A percentile compares a stretch with the other conserved stretches of the same genome.
Conservation (phyloP, 305 asterid species). For the Fraxinus sp. region DNA sequence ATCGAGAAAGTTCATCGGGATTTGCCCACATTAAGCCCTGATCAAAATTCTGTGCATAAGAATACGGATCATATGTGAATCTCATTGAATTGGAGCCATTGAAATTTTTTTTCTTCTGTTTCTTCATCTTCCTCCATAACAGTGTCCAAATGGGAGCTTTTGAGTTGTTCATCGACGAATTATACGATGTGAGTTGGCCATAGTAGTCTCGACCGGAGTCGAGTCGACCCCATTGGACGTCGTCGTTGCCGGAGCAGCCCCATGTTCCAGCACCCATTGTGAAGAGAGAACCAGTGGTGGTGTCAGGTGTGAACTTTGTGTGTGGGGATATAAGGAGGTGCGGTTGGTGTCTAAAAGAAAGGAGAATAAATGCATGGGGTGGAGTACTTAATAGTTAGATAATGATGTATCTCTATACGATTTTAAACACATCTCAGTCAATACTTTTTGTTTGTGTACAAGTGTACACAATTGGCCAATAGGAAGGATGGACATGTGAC, state of each 20-base stretch:
- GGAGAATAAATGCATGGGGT: slow-evolving; percentile 3
- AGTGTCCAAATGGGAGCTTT: slow-evolving; percentile 46
- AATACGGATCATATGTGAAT: slow-evolving; percentile 56
- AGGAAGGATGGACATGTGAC: background rate
- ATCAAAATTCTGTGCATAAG: slow-evolving; percentile 72
- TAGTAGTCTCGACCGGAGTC: slow-evolving; percentile 42
- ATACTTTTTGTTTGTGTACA: background rate
- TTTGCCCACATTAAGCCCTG: slow-evolving; percentile 44
- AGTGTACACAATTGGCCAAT: slow-evolving; percentile 26
- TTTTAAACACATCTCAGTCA: slow-evolving; percentile 10
- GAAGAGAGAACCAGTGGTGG: background rate
- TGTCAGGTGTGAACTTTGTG: slow-evolving; percentile 1
- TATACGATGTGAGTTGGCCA: slow-evolving; percentile 28
- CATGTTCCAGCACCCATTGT: slow-evolving; percentile 33
- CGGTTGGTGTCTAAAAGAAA: background rate
- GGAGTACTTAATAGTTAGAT: slow-evolving; percentile 4
- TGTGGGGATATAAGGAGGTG: slow-evolving; percentile 2
- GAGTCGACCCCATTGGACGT: slow-evolving; percentile 38
- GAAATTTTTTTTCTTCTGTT: slow-evolving; percentile 41
- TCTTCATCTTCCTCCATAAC: slow-evolving; percentile 68
- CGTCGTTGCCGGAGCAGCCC: slow-evolving; percentile 19
- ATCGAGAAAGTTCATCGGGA: slow-evolving; percentile 47
- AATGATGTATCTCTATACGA: slow-evolving; percentile 4
- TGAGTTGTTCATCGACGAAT: slow-evolving; percentile 26
- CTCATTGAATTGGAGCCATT: slow-evolving; percentile 40